Conservation (phyloP, 768 basidiomycete genomes). For the Trametes villosa region DNA sequence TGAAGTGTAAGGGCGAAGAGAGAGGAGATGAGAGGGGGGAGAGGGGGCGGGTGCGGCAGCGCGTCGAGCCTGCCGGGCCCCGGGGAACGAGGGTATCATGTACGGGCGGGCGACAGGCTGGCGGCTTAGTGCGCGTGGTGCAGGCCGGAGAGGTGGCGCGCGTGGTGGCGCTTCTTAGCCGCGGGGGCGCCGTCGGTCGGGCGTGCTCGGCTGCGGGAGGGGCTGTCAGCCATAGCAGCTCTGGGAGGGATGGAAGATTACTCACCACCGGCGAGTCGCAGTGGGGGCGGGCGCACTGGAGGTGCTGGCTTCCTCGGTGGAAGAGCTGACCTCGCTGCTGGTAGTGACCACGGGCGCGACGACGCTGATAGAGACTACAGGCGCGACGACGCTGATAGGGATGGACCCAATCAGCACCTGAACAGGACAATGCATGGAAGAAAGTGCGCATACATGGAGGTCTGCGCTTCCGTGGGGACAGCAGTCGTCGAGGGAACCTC, state of each 20-base stretch:
- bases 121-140: conserved; percentile 14
- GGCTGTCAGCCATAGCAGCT: neutral
- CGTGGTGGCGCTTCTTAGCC: conserved; percentile 18
- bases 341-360: no score
- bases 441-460: neutral
- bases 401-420: no score
- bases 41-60: conserved; percentile 1
- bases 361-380: no score
- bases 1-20: neutral
- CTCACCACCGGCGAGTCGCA: conserved; percentile 1
- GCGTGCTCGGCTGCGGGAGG: conserved; percentile 4
- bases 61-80: conserved; percentile 15
- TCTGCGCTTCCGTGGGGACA: no score
- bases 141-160: conserved; percentile 14
- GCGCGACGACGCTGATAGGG: no score
- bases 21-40: neutral
- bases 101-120: neutral
- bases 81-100: conserved; percentile 10
- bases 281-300: neutral
- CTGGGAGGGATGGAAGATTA: neutral
- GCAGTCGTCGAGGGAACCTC: no score
- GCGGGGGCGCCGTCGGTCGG: neutral
- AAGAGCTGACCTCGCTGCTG: no score
- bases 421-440: neutral
- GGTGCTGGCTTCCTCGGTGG: neutral